Percentiles rank a stretch among this genome's conserved stretches.
phyloP scores from a whole-genome alignment of 768 basidiomycete species.

The Lactarius akahatsu region DNA sequence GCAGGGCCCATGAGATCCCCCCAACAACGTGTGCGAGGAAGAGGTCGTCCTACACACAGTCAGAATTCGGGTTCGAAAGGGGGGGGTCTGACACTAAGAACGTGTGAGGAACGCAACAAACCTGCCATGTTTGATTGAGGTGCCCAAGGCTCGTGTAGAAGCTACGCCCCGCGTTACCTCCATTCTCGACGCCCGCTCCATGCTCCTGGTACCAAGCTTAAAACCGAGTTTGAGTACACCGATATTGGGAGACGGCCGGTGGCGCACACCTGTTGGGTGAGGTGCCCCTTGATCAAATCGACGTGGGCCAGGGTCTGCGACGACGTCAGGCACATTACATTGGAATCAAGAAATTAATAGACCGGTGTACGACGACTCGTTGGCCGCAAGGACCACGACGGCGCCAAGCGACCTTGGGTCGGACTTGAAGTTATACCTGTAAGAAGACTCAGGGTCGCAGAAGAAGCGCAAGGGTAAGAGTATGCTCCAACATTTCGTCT shows the following conservation, averaged over 20 bases:
- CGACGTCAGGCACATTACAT: conserved; percentile 30
- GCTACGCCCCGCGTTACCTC: conserved; percentile 61
- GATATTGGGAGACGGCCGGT: neutral
- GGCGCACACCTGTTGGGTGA: conserved; percentile 75
- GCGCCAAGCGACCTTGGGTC: conserved; percentile 48
- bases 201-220: conserved; percentile 83
- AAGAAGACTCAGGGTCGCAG: neutral
- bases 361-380: conserved; percentile 46
- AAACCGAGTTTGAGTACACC: neutral
- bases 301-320: conserved; percentile 47
- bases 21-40: conserved; percentile 74
- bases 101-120: conserved; percentile 34
- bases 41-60: conserved; percentile 49
- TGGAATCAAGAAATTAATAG: conserved; percentile 5
- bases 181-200: conserved; percentile 59
- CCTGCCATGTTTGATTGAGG: conserved; percentile 74
- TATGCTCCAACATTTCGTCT: conserved; percentile 43
- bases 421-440: conserved; percentile 47
- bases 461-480: conserved; percentile 7
- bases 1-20: conserved; percentile 72
- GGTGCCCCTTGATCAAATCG: conserved; percentile 67
- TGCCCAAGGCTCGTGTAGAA: conserved; percentile 87
- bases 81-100: neutral
- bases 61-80: neutral
- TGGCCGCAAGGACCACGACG: conserved; percentile 45